Percentiles rank a stretch among this genome's conserved stretches.
Evolutionary conservation across 768 basidiomycete species (phyloP).

Genomic region (Leccinum subtestaceum): DNA sequence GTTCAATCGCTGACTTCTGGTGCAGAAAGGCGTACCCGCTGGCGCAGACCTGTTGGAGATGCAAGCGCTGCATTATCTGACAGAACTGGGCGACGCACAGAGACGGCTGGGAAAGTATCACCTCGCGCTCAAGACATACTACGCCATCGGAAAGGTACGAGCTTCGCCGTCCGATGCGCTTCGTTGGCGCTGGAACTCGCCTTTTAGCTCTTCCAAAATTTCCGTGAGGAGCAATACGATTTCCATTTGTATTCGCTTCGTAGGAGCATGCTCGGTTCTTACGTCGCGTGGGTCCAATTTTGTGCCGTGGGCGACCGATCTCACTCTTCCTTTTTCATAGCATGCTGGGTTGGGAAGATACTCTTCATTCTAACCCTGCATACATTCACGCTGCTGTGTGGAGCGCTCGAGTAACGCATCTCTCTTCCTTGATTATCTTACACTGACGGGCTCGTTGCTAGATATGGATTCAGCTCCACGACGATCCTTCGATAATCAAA

Average conservation of each 20-base stretch:
- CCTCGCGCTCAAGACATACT: constrained; percentile 83
- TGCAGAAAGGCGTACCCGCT: constrained; percentile 84
- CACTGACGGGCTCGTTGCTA: constrained; percentile 28
- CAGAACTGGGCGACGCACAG: constrained; percentile 78
- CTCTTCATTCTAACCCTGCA: constrained; percentile 68
- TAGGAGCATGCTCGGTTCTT: constrained; percentile 83
- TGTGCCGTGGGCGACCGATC: constrained; percentile 4
- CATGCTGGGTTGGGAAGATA: constrained; percentile 79
- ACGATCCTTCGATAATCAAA: constrained; percentile 63
- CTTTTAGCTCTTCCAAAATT: constrained; percentile 70
- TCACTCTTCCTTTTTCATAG: constrained; percentile 36
- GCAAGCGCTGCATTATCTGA: constrained; percentile 87
- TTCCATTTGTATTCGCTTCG: constrained; percentile 95
- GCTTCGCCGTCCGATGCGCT: constrained; percentile 3
- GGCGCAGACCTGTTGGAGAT: constrained; percentile 87
- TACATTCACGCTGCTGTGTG: constrained; percentile 73
- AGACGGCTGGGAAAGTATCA: constrained; percentile 61
- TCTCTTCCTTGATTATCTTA: constrained; percentile 10
- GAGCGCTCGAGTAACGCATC: constrained; percentile 57
- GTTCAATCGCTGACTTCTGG: constrained; percentile 6
- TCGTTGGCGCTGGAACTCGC: constrained; percentile 4
- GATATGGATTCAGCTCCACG: constrained; percentile 74
- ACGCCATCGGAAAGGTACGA: constrained; percentile 67
- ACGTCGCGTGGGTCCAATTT: constrained; percentile 62
- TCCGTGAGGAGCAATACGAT: constrained; percentile 96